Conservation (phyloP, 2,329 filamentous ascomycete species). For the Penicillium janthinellum region DNA sequence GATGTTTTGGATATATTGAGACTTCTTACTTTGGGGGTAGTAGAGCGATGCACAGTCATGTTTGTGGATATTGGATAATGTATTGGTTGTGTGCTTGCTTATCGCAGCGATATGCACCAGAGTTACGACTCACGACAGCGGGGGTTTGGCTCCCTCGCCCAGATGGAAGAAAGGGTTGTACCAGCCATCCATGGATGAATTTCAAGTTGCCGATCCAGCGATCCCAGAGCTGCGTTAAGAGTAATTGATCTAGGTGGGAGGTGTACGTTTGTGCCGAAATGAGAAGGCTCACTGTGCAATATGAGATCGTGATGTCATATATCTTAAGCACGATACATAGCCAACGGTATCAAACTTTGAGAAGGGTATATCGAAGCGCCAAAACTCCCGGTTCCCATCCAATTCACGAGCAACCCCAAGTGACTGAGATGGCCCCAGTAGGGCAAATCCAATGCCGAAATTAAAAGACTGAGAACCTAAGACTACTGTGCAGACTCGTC, state of each 20-base stretch:
- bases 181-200: neutral
- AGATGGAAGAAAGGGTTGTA: neutral
- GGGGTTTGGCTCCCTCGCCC: conserved; percentile 10
- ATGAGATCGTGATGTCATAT: conserved; percentile 13
- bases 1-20: neutral
- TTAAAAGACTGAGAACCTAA: neutral
- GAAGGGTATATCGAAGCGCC: conserved; percentile 22
- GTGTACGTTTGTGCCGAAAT: neutral
- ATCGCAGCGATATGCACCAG: neutral
- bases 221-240: neutral
- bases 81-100: neutral
- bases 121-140: conserved; percentile 12
- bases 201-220: neutral
- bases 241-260: neutral
- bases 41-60: conserved; percentile 5
- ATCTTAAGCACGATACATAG: conserved; percentile 3
- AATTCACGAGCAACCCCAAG: neutral
- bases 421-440: neutral
- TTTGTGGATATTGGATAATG: neutral
- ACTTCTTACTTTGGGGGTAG: conserved; percentile 5
- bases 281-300: neutral
- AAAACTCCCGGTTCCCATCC: neutral
- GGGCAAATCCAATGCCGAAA: neutral
- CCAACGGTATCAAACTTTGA: conserved; percentile 1
- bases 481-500: conserved; percentile 18